Evolutionary conservation across 805 yeast species (phyloP).

Genomic region (Spathaspora boniae): DNA sequence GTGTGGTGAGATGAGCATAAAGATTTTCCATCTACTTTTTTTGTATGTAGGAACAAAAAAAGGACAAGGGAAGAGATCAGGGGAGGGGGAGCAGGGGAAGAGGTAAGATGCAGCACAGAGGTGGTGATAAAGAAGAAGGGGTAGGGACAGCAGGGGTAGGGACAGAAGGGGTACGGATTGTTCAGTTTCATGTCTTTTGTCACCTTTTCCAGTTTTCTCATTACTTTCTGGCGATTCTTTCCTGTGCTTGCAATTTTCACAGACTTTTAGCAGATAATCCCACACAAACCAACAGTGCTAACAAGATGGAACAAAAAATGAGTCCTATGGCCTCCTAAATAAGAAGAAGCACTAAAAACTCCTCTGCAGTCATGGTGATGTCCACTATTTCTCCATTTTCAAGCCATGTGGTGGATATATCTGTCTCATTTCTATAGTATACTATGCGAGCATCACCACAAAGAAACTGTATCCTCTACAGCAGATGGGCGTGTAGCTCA

Average conservation of each 20-base stretch:
- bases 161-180: too few relatives aligned
- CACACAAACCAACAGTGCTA: background rate
- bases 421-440: background rate
- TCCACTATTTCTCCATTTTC: too few relatives aligned
- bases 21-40: background rate
- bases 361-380: background rate
- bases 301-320: background rate
- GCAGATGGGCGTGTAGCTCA: slow-evolving; percentile 64
- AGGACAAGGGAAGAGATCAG: too few relatives aligned
- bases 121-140: too few relatives aligned
- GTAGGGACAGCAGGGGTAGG: too few relatives aligned
- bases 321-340: background rate
- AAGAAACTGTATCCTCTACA: background rate
- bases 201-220: background rate
- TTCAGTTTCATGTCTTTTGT: background rate
- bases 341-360: background rate
- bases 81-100: too few relatives aligned
- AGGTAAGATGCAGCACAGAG: too few relatives aligned
- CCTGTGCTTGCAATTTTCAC: background rate
- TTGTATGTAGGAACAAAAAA: too few relatives aligned
- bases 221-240: background rate
- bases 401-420: background rate
- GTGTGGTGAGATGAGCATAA: slow-evolving; percentile 6
- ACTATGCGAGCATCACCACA: background rate
- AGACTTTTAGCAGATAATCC: background rate